Evolutionary conservation across 2,329 filamentous ascomycete species (phyloP).

Genomic region (Xylaria sp.): DNA sequence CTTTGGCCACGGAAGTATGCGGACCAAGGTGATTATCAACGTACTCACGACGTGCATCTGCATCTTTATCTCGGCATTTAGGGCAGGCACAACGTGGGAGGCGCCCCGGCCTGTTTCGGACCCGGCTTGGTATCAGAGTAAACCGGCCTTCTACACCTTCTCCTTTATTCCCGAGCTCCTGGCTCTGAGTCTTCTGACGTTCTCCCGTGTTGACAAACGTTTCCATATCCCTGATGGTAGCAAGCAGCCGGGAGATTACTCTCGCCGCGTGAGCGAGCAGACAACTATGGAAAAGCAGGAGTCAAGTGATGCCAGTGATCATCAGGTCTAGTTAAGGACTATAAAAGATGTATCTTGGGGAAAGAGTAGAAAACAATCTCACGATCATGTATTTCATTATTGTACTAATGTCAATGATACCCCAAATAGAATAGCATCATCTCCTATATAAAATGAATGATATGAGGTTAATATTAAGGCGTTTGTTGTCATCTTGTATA

Average conservation of each 20-base stretch:
- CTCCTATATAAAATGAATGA: neutral
- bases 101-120: slow-evolving; percentile 38
- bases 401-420: slow-evolving; percentile 17
- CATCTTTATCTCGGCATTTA: slow-evolving; percentile 44
- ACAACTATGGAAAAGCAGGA: slow-evolving; percentile 27
- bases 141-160: slow-evolving; percentile 51
- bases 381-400: neutral
- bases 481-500: neutral
- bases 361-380: neutral
- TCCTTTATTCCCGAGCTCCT: slow-evolving; percentile 49
- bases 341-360: neutral
- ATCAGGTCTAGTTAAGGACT: neutral
- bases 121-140: slow-evolving; percentile 48
- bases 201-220: slow-evolving; percentile 41
- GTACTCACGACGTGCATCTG: slow-evolving; percentile 37
- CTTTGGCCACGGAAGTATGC: slow-evolving; percentile 49
- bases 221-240: slow-evolving; percentile 46
- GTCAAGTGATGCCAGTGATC: slow-evolving; percentile 22
- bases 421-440: slow-evolving; percentile 14
- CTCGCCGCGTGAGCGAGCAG: slow-evolving; percentile 21
- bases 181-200: slow-evolving; percentile 39
- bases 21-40: slow-evolving; percentile 47
- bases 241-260: slow-evolving; percentile 43
- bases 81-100: slow-evolving; percentile 43
- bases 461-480: neutral